Percentiles rank a stretch among this genome's conserved stretches.
phyloP scores from a whole-genome alignment of 179 eudicot species.

The Nepenthes alata region DNA sequence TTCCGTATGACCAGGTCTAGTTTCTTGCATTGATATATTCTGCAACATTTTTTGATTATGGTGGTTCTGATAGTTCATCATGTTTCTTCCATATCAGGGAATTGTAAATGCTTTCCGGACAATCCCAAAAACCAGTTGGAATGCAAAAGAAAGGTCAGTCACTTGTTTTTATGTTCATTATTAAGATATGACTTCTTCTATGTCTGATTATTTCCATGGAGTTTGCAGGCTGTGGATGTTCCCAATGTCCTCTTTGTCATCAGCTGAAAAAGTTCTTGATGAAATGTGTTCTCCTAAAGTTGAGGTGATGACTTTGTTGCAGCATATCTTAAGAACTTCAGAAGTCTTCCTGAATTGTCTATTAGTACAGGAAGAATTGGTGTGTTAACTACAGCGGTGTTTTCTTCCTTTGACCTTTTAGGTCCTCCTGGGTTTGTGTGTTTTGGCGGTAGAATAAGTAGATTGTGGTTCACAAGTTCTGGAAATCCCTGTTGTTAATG shows the following conservation, averaged over 20 bases:
- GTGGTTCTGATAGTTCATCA: conserved; percentile 9
- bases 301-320: conserved; percentile 37
- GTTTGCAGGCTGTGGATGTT: conserved; percentile 80
- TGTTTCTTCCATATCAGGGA: conserved; percentile 23
- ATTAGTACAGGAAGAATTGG: not conserved
- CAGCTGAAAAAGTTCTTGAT: conserved; percentile 60
- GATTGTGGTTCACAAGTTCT: not conserved
- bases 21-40: conserved; percentile 5
- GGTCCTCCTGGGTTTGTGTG: not conserved
- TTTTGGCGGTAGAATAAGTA: not conserved
- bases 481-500: not conserved
- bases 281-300: conserved; percentile 40
- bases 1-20: conserved; percentile 61
- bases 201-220: conserved; percentile 13
- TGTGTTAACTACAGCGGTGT: not conserved
- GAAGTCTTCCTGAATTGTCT: not conserved
- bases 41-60: conserved; percentile 1
- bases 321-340: not conserved
- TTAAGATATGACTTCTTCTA: conserved; percentile 5
- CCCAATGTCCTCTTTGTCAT: conserved; percentile 57
- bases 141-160: conserved; percentile 74
- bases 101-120: conserved; percentile 65
- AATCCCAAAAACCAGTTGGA: conserved; percentile 83
- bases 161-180: conserved; percentile 3
- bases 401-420: too few relatives aligned